Base-by-base conservation (phyloP, 1,284 basidiomycete species). In the Rhodotorula sp. region DNA sequence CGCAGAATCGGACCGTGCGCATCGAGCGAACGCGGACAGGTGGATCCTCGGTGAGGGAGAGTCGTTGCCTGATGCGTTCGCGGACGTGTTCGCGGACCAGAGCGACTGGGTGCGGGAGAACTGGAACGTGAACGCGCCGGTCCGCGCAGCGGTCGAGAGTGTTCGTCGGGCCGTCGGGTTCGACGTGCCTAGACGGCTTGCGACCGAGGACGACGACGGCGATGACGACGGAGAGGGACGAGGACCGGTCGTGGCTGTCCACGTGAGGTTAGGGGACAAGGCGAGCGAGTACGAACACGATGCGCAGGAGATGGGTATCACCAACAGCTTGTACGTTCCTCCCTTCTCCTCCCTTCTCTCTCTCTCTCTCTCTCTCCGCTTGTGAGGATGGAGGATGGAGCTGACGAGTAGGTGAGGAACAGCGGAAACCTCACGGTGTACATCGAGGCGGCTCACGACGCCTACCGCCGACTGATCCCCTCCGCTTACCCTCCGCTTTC, bases 201-300 rank as follows among this genome's bases (percentile, higher is more conserved):
- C 50, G 22, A 51, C 50, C 13, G 48, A 28, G 30, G 56, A 46
- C 1, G n/a, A n/a, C 30, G 30, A 28, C 20, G 47, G 28, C 2
- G 53, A 55, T 2, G 40, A 16, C 2, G 31, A 30, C 1, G 34
- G 28, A 15, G 34, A 24, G 22, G n/a, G 48, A 20, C 18, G 64
- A 13, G 68, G 68, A 8, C 68, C 68, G 10, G 26, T 65, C 26
- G 59, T 69, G 11, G 68, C 64, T 56, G n/a, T 69, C 2, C 69
- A 70, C 40, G 52, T 70, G 18, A 53, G 69, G 7, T 50, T 70
- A 2, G 69, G 69, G 10, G 69, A 70, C 62, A 70, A 70, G 50
- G 62, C 62, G 26, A 44, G 62, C 9, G 69, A 70, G 54, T 70
- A 67, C 62, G 57, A 57, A 37, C 69, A 67, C 62, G 69, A 70